These are phyloP conservation scores for Tolypocladium ophioglossoides DNA, from an alignment of 2,329 filamentous ascomycete genomes.

Conservation along the genomic window DNA sequence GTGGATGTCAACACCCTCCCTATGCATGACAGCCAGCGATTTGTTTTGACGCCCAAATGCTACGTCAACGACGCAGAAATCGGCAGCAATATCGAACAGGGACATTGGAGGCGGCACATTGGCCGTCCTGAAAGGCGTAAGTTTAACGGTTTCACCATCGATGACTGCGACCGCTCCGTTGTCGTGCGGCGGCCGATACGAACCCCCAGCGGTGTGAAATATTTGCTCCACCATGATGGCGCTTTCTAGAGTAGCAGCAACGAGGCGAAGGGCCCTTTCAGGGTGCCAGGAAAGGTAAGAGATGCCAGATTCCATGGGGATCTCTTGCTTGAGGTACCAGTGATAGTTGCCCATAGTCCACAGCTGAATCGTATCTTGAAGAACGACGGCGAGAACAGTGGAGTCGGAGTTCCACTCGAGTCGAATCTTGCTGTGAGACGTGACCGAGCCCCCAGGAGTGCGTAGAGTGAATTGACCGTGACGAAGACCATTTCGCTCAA, in stretches of 20 bases:
- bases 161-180: constrained; percentile 72
- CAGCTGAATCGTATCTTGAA: constrained; percentile 67
- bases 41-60: constrained; percentile 57
- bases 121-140: constrained; percentile 75
- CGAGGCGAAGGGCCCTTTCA: constrained; percentile 66
- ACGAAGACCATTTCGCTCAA: constrained; percentile 93
- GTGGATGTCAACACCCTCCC: constrained; percentile 56
- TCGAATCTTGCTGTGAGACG: constrained; percentile 46
- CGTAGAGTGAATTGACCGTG: constrained; percentile 88
- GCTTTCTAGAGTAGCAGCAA: constrained; percentile 38
- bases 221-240: constrained; percentile 56
- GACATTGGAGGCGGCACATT: constrained; percentile 93
- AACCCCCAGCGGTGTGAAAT: constrained; percentile 58
- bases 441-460: constrained; percentile 44
- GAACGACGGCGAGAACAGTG: constrained; percentile 73
- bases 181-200: constrained; percentile 61
- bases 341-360: constrained; percentile 98
- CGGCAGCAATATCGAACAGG: constrained; percentile 57
- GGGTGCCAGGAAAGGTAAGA: constrained; percentile 63
- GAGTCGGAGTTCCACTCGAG: constrained; percentile 90
- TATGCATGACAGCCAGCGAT: constrained; percentile 62
- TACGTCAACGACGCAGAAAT: constrained; percentile 60
- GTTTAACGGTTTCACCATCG: constrained; percentile 67
- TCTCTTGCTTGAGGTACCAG: constrained; percentile 93
- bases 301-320: constrained; percentile 33